Evolutionary conservation across 805 yeast species (phyloP), one percentile per base, ranked within the genome.

Genomic region (Vanderwaltozyma yarrowii): DNA sequence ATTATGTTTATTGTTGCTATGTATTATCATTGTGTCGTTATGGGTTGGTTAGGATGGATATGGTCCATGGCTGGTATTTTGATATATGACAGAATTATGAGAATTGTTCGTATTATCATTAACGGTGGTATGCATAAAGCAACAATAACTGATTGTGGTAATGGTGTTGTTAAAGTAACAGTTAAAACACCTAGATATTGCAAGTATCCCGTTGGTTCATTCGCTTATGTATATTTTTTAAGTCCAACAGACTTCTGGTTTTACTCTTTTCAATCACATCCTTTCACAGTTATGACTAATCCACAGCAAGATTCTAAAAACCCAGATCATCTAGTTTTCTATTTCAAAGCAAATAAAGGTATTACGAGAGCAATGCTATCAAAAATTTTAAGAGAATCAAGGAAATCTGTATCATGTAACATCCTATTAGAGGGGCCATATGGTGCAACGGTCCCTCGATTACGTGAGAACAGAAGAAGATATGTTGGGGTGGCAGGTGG

Each of bases 381-480:
- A 17, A 54, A 57, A 35, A 44, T 68, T 12, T 24, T 47, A 17
- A 54, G 45, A 41, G 40, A 62, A 52, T 26, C 65, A 50, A 33
- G 61, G 43, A 38, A 55, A 36, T 25, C 50, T 42, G 56, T 58
- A 32, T 33, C 43, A 39, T 51, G 66, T 38, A 62, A 61, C 45
- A 66, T 73, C 14, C 60, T 67, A 21, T 51, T 76, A 11, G 85
- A 78, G 50, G 85, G 85, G 0, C 79, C 82, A 3, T 78, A 78
- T 47, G 84, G 84, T 1, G 55, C 58, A 16, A 50, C 52, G 13
- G 50, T 64, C 2, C 69, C 70, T 20, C 60, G 62, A 39, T 52
- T 32, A 25, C 47, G 23, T 58, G 35, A 56, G 56, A 32, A 67
- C 59, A 54, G 61, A 58, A 37, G 60, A 56, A 34, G 66, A 62